Base-by-base conservation (phyloP, 176 grass and related monocot genomes). In the Oryza glumipatula region DNA sequence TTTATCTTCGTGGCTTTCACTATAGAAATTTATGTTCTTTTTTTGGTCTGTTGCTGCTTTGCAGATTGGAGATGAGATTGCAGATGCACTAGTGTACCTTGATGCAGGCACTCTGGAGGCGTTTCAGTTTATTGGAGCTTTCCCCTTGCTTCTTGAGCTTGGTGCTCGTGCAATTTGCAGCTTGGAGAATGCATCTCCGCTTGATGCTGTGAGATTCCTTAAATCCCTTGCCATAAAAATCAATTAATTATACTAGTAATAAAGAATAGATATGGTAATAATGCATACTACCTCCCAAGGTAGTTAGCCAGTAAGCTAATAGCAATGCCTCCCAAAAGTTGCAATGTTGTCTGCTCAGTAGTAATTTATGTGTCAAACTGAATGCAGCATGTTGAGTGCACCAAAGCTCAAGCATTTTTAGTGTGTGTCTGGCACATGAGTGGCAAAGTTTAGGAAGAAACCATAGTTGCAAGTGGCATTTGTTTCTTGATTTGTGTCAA, bases 91-190 rank as follows among this genome's bases (percentile, higher is more conserved):
- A 70, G 68, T 95, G 41, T 94, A 98, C 72, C 11, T 94, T 16
- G 96, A 98, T 76, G 89, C 83, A 8, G 93, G 93, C 39, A 90
- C 90, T 28, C 72, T 88, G 70, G 96, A 98, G 41, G 83, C 93
- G 0, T 94, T 98, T 83, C 96, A 92, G 80, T 94, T 98, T 66
- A 68, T 90, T 44, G 96, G 96, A 47, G 93, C 91, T 8, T 94
- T 99, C 65, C 91, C 93, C 45, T 56, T 94, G 39, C 84, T 99
- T 52, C 82, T 96, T 49, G 88, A 99, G 52, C 93, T 99, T 11
- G 88, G 89, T 23, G 88, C 80, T 44, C 89, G 90, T 32, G 85
- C 86, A 3, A 75, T 99, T 1, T 99, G 93, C 86, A 84, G 88
- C 87, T 92, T 99, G 74, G 96, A 96, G 72, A 86, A 79, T 47